Evolutionary conservation across 1,139 yeast genomes (phyloP), one percentile per base, ranked within the genome.

Genomic region (Pichia sp.): DNA sequence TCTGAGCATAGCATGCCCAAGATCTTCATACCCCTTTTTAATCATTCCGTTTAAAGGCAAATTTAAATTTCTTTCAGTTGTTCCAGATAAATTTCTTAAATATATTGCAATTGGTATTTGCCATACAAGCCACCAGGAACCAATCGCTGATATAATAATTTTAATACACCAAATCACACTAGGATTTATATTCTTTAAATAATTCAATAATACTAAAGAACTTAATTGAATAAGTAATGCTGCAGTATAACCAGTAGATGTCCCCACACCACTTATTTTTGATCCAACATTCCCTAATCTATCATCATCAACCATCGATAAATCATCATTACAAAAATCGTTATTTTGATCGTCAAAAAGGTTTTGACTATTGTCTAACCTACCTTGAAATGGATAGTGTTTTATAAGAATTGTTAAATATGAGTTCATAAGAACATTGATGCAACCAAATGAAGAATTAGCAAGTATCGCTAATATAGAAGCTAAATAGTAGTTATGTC

Each of bases 381-480:
- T 8, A 47, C 39, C 33, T 48, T 34, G 14, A 39, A 43, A 56
- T 6, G 64, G 63, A 51, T 68, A 67, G 47, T 71, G 67, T 47
- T 73, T 68, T 5, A 74, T 84, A 45, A 84, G 65, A 0, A 77
- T 73, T 0, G 90, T 88, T 39, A 84, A 64, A 56, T 79, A 77
- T 1, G 90, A 81, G 64, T 84, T 84, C n/a, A 88, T 89, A 55
- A 88, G 83, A 14, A 84, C 90, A 49, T 81, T 80, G 3, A 83
- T 86, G 5, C 84, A 86, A 1, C 91, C 90, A 67, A 79, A 84
- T 27, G 84, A 76, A n/a, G 83, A 72, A 59, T 83, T 84, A 1
- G 87, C 82, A 0, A 80, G 48, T 11, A 84, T 74, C 3, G 86
- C 83, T 31, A 81, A 67, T 0, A 78, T 30, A 0, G 87, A 77